Percentiles rank a stretch among this genome's conserved stretches.
phyloP scores from a whole-genome alignment of 768 basidiomycete genomes.

The Pleurotus platypus region DNA sequence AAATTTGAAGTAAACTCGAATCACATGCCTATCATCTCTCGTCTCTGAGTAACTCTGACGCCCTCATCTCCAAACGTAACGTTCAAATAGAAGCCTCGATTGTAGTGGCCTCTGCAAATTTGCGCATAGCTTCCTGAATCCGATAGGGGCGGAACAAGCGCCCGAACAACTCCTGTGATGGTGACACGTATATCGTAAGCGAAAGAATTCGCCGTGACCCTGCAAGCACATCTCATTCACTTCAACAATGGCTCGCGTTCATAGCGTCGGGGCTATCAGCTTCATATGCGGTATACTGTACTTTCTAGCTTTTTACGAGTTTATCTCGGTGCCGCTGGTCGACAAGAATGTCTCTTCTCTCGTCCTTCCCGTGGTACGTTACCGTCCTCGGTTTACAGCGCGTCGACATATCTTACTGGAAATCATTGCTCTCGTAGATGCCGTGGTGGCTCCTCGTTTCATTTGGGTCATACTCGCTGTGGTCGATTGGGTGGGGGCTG shows the following conservation, averaged over 20 bases:
- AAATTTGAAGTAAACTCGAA: no score
- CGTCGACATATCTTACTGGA: not conserved
- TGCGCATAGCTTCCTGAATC: no score
- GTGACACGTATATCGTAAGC: no score
- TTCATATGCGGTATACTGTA: constrained; percentile 45
- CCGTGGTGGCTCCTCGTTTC: constrained; percentile 83
- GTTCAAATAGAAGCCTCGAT: no score
- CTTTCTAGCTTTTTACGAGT: constrained; percentile 51
- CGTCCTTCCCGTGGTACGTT: constrained; percentile 59
- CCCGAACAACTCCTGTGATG: no score
- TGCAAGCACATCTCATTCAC: no score
- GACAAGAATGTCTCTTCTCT: constrained; percentile 40
- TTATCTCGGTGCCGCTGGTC: constrained; percentile 53
- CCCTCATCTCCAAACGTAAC: no score
- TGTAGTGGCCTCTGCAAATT: no score
- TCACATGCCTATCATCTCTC: no score
- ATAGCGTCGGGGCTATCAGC: constrained; percentile 45
- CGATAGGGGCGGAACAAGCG: no score
- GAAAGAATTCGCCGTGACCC: no score
- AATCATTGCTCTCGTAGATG: constrained; percentile 37
- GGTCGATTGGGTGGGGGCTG: constrained; percentile 73
- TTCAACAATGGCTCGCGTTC: constrained; percentile 55
- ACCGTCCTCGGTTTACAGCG: not conserved
- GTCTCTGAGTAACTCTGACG: no score
- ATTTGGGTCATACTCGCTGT: constrained; percentile 77